Evolutionary conservation across 1,284 basidiomycete species (phyloP).

Genomic region (Gastroboletus turbinatus): DNA sequence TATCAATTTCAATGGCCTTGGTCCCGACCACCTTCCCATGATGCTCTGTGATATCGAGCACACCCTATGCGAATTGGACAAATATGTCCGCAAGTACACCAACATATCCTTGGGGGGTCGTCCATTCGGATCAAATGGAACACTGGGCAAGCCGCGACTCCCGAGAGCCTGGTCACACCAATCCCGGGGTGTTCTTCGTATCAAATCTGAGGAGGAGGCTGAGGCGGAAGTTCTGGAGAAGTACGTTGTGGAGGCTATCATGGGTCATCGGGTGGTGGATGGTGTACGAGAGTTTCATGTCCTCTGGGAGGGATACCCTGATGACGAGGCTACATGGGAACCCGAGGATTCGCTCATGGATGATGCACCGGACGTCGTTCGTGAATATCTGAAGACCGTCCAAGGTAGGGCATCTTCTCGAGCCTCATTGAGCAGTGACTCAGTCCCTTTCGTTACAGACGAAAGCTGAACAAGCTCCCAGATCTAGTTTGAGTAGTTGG

Average conservation of each 20-base stretch:
- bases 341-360: slow-evolving; percentile 43
- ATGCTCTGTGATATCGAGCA: slow-evolving; percentile 66
- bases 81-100: slow-evolving; percentile 51
- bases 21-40: slow-evolving; percentile 45
- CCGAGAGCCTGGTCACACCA: slow-evolving; percentile 54
- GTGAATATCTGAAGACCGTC: slow-evolving; percentile 21
- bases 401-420: slow-evolving; percentile 11
- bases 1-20: slow-evolving; percentile 47
- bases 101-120: slow-evolving; percentile 13
- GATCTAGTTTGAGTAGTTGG: not conserved
- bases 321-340: slow-evolving; percentile 65
- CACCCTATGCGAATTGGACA: slow-evolving; percentile 65
- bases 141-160: slow-evolving; percentile 35
- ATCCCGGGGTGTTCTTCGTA: slow-evolving; percentile 37
- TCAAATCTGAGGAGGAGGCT: slow-evolving; percentile 38
- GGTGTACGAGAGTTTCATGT: slow-evolving; percentile 48
- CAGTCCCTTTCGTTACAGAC: slow-evolving; percentile 7
- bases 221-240: slow-evolving; percentile 41
- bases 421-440: not conserved
- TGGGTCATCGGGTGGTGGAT: slow-evolving; percentile 33
- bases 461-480: slow-evolving; percentile 1
- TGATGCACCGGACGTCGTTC: slow-evolving; percentile 41
- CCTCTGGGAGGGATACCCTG: slow-evolving; percentile 60
- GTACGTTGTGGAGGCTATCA: slow-evolving; percentile 36
- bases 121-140: slow-evolving; percentile 33